phyloP scores from a whole-genome alignment of 805 yeast genomes.

The Priceomyces carsonii region DNA sequence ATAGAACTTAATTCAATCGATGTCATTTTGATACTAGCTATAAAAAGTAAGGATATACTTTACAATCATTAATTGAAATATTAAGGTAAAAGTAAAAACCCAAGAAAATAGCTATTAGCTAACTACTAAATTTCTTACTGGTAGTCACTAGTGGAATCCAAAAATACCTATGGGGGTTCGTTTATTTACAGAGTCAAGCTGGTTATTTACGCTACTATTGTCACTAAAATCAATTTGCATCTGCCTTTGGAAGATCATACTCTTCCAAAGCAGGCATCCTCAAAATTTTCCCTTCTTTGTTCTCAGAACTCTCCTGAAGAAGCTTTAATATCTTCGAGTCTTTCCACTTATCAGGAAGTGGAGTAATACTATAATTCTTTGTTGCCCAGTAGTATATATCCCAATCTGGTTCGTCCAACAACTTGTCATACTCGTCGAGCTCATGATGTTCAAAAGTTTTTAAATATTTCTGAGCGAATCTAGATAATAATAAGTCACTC shows the following conservation, averaged over 20 bases:
- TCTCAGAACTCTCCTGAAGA: constrained; percentile 74
- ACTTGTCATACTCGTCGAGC: constrained; percentile 79
- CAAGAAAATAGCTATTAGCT: too few species aligned
- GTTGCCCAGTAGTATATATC: constrained; percentile 99
- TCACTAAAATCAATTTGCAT: too few species aligned
- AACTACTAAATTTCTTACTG: too few species aligned
- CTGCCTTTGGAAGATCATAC: constrained; percentile 2
- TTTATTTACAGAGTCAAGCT: too few species aligned
- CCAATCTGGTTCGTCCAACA: constrained; percentile 97
- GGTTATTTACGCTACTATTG: too few species aligned
- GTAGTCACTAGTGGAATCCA: too few species aligned
- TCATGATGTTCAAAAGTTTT: constrained; percentile 55
- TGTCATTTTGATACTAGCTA: too few species aligned
- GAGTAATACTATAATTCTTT: constrained; percentile 73
- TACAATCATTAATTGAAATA: too few species aligned
- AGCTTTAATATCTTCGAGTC: constrained; percentile 59
- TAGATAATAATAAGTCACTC: constrained; percentile 80
- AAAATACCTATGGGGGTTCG: too few species aligned
- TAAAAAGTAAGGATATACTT: too few species aligned
- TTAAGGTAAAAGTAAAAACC: too few species aligned
- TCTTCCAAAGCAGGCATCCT: constrained; percentile 71
- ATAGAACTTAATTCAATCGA: constrained; percentile 11
- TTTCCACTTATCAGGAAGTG: constrained; percentile 86
- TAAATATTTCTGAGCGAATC: constrained; percentile 80
- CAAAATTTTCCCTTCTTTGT: constrained; percentile 68